A percentile compares a stretch with the other conserved stretches of the same genome.
Conservation (phyloP, 2,329 filamentous ascomycete genomes). For the Pseudogymnoascus sp. region DNA sequence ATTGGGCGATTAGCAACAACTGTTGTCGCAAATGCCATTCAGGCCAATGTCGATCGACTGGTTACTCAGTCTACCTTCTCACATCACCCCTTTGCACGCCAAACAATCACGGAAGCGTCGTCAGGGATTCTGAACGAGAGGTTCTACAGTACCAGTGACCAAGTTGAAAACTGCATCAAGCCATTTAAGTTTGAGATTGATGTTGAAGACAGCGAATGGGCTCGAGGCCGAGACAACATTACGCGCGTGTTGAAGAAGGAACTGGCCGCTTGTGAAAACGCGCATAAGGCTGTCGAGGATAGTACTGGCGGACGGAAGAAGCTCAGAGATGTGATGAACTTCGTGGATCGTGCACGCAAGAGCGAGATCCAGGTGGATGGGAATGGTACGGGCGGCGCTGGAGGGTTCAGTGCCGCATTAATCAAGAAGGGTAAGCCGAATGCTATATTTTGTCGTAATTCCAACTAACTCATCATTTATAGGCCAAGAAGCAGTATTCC, state of each 20-base stretch:
- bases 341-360: slow-evolving; percentile 82
- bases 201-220: slow-evolving; percentile 84
- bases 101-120: slow-evolving; percentile 87
- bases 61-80: slow-evolving; percentile 76
- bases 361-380: slow-evolving; percentile 81
- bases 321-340: slow-evolving; percentile 78
- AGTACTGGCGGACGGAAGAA: slow-evolving; percentile 74
- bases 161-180: slow-evolving; percentile 98
- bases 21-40: slow-evolving; percentile 80
- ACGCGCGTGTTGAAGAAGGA: slow-evolving; percentile 76
- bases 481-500: slow-evolving; percentile 90
- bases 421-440: slow-evolving; percentile 62
- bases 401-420: slow-evolving; percentile 83
- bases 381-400: slow-evolving; percentile 73
- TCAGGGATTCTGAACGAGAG: slow-evolving; percentile 85
- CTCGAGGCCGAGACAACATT: slow-evolving; percentile 74
- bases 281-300: slow-evolving; percentile 66
- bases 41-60: slow-evolving; percentile 71
- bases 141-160: slow-evolving; percentile 94
- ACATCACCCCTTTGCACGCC: slow-evolving; percentile 81
- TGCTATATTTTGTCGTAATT: background rate
- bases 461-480: slow-evolving; percentile 8
- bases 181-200: slow-evolving; percentile 98
- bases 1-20: slow-evolving; percentile 88
- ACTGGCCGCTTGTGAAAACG: slow-evolving; percentile 71